Percentiles rank a stretch among this genome's conserved stretches.
Conservation (phyloP, 305 asterid genomes). For the Fraxinus floribunda region DNA sequence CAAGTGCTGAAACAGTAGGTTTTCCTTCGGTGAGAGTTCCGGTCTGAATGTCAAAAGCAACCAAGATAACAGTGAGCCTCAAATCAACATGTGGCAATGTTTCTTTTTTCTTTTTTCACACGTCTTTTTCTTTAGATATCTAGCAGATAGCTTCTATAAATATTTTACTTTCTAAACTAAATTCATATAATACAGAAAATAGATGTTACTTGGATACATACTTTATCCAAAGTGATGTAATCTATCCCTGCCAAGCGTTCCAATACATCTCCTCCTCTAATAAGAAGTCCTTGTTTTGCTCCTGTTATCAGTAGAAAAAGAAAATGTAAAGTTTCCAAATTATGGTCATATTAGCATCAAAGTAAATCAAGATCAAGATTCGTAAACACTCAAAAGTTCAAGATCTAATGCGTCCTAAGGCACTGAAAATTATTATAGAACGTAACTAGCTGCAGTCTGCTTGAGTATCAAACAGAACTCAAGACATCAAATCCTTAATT, state of each 20-base stretch:
- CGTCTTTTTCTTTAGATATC: slow-evolving; percentile 1
- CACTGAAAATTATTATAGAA: slow-evolving; percentile 7
- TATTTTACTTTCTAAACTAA: background rate
- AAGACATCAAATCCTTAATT: background rate
- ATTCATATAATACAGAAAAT: background rate
- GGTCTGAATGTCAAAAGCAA: slow-evolving; percentile 54
- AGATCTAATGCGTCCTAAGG: slow-evolving; percentile 8
- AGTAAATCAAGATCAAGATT: slow-evolving; percentile 6
- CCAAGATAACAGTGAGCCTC: slow-evolving; percentile 15
- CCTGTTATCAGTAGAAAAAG: slow-evolving; percentile 44
- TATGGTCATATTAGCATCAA: slow-evolving; percentile 12
- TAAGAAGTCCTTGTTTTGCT: slow-evolving; percentile 91
- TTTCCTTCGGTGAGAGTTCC: slow-evolving; percentile 98
- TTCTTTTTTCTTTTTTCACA: background rate
- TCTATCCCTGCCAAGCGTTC: slow-evolving; percentile 87
- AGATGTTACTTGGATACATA: slow-evolving; percentile 28
- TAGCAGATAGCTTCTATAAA: background rate
- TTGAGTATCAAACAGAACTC: slow-evolving; percentile 3
- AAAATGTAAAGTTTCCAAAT: slow-evolving; percentile 20
- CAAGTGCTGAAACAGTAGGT: slow-evolving; percentile 80
- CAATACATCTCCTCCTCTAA: slow-evolving; percentile 96
- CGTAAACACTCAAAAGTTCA: background rate
- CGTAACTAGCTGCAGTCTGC: slow-evolving; percentile 13
- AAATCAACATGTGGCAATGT: background rate
- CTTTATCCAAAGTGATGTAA: slow-evolving; percentile 80